Percentiles rank a stretch among this genome's conserved stretches.
These are phyloP conservation scores for Collybiopsis confluens DNA, from an alignment of 768 basidiomycete species.

Conservation along the genomic window DNA sequence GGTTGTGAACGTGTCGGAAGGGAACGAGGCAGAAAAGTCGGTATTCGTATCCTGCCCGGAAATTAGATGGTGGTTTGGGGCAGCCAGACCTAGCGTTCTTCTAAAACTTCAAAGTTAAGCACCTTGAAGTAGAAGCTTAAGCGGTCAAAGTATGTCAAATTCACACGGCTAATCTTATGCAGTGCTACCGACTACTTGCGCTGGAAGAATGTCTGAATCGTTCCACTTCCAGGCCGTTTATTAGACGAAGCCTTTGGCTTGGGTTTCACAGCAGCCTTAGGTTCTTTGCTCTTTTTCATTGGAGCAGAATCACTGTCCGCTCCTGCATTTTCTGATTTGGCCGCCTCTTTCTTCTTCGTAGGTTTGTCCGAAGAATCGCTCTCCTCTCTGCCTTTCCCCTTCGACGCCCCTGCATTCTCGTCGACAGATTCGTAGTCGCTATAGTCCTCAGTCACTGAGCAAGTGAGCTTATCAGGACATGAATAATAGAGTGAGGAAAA, in stretches of 20 bases:
- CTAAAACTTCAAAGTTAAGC: background rate
- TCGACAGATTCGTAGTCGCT: slow-evolving; percentile 78
- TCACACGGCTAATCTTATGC: no score
- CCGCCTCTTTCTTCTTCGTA: slow-evolving; percentile 18
- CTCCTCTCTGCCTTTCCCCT: slow-evolving; percentile 24
- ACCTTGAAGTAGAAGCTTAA: no score
- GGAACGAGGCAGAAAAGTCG: no score
- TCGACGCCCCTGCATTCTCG: slow-evolving; percentile 34
- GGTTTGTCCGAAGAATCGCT: slow-evolving; percentile 10
- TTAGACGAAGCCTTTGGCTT: background rate
- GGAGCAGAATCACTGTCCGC: background rate
- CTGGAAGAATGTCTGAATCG: background rate
- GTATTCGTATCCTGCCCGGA: background rate
- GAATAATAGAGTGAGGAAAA: no score
- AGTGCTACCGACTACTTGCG: background rate
- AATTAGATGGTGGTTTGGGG: background rate
- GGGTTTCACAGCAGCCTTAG: background rate
- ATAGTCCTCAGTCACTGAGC: slow-evolving; percentile 69
- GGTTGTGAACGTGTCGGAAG: background rate
- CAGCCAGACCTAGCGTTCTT: slow-evolving; percentile 1
- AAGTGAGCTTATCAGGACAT: no score
- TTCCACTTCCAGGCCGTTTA: background rate
- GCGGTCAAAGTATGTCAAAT: no score
- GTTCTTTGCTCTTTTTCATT: background rate
- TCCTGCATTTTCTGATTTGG: slow-evolving; percentile 11